phyloP scores from a whole-genome alignment of 202 grass and related monocot species.

The Musa balbisiana region DNA sequence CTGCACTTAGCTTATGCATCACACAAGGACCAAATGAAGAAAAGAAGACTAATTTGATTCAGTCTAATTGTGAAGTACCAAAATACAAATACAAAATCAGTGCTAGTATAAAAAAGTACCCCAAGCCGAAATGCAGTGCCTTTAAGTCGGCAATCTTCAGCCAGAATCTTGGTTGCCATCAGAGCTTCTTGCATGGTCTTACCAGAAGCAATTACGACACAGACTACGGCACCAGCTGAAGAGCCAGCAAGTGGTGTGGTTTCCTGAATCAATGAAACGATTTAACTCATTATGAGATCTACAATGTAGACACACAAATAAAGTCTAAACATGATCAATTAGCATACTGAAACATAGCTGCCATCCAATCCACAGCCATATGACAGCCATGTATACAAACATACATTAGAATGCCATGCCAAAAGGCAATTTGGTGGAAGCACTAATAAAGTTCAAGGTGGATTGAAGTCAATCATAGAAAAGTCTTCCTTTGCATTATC shows the following conservation, averaged over 20 bases:
- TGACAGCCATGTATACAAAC: too few species aligned
- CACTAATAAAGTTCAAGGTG: too few species aligned
- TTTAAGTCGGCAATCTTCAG: constrained; percentile 71
- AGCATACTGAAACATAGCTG: too few species aligned
- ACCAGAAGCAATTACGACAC: constrained; percentile 79
- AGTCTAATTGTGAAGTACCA: not conserved
- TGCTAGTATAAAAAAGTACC: constrained; percentile 26
- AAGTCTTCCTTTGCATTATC: too few species aligned
- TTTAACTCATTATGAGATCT: not conserved
- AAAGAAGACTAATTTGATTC: not conserved
- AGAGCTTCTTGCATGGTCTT: constrained; percentile 79
- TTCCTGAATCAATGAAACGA: constrained; percentile 44
- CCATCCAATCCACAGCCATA: too few species aligned
- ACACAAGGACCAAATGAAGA: not conserved
- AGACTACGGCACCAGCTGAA: constrained; percentile 92
- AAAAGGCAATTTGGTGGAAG: too few species aligned
- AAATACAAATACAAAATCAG: too few species aligned
- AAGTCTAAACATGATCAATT: too few species aligned
- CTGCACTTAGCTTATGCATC: too few species aligned
- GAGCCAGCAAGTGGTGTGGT: constrained; percentile 84
- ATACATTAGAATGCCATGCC: too few species aligned
- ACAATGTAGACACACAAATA: not conserved
- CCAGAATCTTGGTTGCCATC: constrained; percentile 61
- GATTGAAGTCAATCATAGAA: too few species aligned
- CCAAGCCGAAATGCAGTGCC: constrained; percentile 88